Base-by-base conservation (phyloP, 192 early-diverging fungal genomes). In the Linnemannia schmuckeri region DNA sequence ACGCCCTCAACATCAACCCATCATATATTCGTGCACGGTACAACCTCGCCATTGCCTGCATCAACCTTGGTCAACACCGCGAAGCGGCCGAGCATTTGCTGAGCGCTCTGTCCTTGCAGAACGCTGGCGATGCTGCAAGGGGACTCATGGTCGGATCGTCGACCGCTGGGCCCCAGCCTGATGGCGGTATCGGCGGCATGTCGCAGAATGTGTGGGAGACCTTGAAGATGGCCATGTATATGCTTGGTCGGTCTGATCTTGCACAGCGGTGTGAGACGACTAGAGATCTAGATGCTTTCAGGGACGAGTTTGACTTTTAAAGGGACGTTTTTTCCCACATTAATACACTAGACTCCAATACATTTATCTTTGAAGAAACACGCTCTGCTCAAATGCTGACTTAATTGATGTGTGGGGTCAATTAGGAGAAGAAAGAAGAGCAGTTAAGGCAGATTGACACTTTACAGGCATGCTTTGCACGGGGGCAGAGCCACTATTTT, bases 51-150 rank as follows among this genome's bases (percentile, higher is more conserved):
- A 95, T 99, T 66, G 93, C 94, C 35, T 97, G 96, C 79, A 96
- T 99, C 69, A 97, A 97, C 87, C 84, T 99, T 74, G 93, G 94
- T 18, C 93, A 96, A 87, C 96, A 97, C 80, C 88, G 90, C 24
- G 98, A 99, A 80, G 97, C 98, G 0, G 97, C 96, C 17, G 97
- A 97, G 77, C 97, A 99, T 89, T 88, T 99, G 42, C 89, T 99
- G 38, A 94, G 93, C n/a, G 96, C 97, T 8, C 89, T 99, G 57
- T 90, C 95, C 2, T 89, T 97, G 38, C 99, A 99, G 87, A 91
- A 93, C 54, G 77, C 80, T 44, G 90, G 88, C 46, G 91, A 94
- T 74, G 81, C 91, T 75, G 88, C 86, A 54, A 70, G 78, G 35
- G 69, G 76, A 33, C 66, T 84, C 66, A 81, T 76, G 79, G 90